Evolutionary conservation across 306 rosid species (phyloP), one percentile per base, ranked within the genome.

Genomic region (Fragaria iinumae): DNA sequence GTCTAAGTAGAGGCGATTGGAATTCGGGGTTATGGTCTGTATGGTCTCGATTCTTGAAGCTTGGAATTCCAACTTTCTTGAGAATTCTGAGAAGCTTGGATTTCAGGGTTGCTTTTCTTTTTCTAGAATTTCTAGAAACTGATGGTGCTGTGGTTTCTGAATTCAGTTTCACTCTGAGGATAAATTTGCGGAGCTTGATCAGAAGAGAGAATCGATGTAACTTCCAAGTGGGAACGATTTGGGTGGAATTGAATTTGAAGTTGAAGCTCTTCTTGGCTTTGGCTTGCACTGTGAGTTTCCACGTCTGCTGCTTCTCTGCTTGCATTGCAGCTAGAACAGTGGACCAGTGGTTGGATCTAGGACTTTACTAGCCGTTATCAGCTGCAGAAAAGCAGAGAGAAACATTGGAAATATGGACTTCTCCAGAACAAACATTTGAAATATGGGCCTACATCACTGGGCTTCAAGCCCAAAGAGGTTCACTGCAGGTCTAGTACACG

Each of bases 261-360:
- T 76, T 70, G 72, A 90, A 88, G 79, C 50, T 36, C 16, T 76
- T 47, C 18, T 73, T 83, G 84, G 86, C 77, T 83, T 80, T 89
- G 39, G 96, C 84, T 3, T 83, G 79, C 29, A 89, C 44, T 2
- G 63, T 52, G 86, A 93, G 69, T 72, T 66, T 78, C 89, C 88
- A 89, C 75, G 83, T 70, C 53, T 82, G 88, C 23, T 77, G 69
- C 66, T 34, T 25, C 38, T 34, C 86, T 67, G 65, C 69, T 70
- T 81, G 75, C 97, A 88, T 89, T 78, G 11, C 36, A 25, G 44
- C 25, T 73, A 32, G 36, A 32, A 32, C 4, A 32, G 36, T 32
- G 36, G 44, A 60, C 25, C 20, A 60, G 45, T 17, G 7, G 45
- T 38, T 20, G 43, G 67, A 48, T 60, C 66, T 62, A 8, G 17